Conservation (phyloP, 2,329 filamentous ascomycete genomes). For the Zymoseptoria brevis region DNA sequence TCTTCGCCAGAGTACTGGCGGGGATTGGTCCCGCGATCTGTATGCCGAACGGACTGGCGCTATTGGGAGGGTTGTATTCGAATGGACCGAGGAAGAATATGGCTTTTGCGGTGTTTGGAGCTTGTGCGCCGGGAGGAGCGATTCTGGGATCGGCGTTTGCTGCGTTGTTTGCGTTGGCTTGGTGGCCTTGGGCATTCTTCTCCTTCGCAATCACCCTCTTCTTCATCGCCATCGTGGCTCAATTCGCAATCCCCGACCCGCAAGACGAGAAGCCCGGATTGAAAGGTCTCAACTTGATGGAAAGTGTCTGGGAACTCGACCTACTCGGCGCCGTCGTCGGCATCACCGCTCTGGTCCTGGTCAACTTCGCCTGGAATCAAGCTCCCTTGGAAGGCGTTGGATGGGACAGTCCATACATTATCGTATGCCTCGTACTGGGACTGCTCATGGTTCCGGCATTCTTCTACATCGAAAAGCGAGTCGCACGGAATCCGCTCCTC, state of each 20-base stretch:
- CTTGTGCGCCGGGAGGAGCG: conserved; percentile 28
- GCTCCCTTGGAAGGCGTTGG: conserved; percentile 25
- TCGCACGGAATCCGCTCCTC: conserved; percentile 16
- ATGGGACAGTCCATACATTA: conserved; percentile 22
- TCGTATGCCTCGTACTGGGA: conserved; percentile 21
- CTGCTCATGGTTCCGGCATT: conserved; percentile 21
- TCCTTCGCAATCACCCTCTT: conserved; percentile 14
- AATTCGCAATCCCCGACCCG: conserved; percentile 20
- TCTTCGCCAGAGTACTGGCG: conserved; percentile 32
- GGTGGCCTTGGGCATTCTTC: conserved; percentile 26
- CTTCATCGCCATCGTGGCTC: conserved; percentile 14
- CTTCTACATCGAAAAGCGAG: conserved; percentile 21
- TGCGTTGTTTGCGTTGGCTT: conserved; percentile 27
- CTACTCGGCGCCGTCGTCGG: conserved; percentile 21
- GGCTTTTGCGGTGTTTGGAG: conserved; percentile 32
- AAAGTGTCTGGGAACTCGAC: conserved; percentile 17
- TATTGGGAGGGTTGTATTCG: conserved; percentile 29
- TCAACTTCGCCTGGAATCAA: conserved; percentile 28
- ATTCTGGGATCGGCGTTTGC: conserved; percentile 28
- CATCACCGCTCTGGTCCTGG: conserved; percentile 22
- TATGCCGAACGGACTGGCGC: conserved; percentile 31
- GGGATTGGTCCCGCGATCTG: conserved; percentile 32
- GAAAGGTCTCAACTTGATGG: conserved; percentile 9
- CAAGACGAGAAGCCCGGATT: conserved; percentile 15
- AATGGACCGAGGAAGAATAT: conserved; percentile 32